phyloP scores from a whole-genome alignment of 345 rosid genomes.

The Acer yangbiense region DNA sequence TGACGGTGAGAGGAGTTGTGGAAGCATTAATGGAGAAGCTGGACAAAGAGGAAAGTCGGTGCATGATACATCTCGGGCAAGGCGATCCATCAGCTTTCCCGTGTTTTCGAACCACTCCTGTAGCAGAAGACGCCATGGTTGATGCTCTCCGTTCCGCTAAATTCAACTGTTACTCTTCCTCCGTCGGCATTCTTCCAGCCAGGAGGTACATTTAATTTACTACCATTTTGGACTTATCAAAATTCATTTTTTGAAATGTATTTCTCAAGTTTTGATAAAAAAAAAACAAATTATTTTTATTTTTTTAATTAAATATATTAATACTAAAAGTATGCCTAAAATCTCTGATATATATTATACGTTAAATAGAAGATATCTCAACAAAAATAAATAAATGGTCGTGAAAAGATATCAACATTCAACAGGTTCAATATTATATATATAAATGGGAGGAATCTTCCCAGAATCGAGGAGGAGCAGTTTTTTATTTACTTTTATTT shows the following conservation, averaged over 20 bases:
- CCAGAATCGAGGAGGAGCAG: no score
- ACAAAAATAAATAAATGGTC: no score
- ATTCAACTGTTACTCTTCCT: constrained; percentile 43
- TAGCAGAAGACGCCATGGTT: constrained; percentile 50
- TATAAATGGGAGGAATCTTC: no score
- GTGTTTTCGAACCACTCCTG: constrained; percentile 35
- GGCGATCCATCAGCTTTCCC: constrained; percentile 62
- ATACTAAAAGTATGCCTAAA: no score
- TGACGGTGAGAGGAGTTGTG: constrained; percentile 26
- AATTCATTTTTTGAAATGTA: no score
- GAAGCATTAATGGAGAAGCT: constrained; percentile 24
- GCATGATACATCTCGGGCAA: constrained; percentile 39
- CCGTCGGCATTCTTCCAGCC: constrained; percentile 40
- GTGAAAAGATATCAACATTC: no score
- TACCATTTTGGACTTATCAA: no score
- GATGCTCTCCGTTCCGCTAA: constrained; percentile 45
- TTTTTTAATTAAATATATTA: no score
- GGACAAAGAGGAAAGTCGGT: constrained; percentile 32
- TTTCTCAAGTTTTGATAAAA: no score
- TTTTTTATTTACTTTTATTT: no score
- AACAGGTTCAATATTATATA: background rate
- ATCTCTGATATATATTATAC: no score
- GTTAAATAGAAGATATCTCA: background rate
- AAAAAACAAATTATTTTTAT: no score
- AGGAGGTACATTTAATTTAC: constrained; percentile 18